These are phyloP conservation scores for Dendrocalamus latiflorus DNA, from an alignment of 202 grass and related monocot genomes.

Conservation along the genomic window DNA sequence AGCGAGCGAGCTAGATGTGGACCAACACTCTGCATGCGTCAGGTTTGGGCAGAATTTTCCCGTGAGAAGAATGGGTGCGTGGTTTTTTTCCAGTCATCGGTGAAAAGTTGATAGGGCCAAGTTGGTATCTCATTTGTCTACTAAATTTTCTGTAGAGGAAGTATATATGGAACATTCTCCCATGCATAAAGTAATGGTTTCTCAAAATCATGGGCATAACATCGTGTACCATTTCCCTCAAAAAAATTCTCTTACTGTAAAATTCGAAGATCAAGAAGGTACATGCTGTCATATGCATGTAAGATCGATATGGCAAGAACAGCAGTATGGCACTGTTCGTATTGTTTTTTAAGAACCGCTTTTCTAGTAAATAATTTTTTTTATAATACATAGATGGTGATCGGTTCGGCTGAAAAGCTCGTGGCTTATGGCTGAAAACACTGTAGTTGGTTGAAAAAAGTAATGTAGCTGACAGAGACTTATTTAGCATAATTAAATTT, in stretches of 20 bases:
- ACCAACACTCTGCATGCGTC: background rate
- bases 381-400: too few species aligned
- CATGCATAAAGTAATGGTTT: background rate
- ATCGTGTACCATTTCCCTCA: background rate
- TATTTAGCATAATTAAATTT: too few species aligned
- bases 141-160: background rate
- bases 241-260: background rate
- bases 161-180: background rate
- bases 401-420: too few species aligned
- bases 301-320: too few species aligned
- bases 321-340: too few species aligned
- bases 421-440: too few species aligned
- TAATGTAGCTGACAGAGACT: too few species aligned
- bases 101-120: background rate
- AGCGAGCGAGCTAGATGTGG: background rate
- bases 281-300: too few species aligned
- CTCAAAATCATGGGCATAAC: background rate
- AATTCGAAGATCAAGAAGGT: background rate
- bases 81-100: background rate
- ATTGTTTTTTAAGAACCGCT: too few species aligned
- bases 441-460: too few species aligned
- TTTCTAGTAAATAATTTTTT: too few species aligned
- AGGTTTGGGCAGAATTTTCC: background rate
- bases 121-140: background rate
- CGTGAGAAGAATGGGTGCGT: background rate